Evolutionary conservation across 2,329 filamentous ascomycete species (phyloP), one percentile per base, ranked within the genome.

Genomic region (Teratosphaeria gauchensis): DNA sequence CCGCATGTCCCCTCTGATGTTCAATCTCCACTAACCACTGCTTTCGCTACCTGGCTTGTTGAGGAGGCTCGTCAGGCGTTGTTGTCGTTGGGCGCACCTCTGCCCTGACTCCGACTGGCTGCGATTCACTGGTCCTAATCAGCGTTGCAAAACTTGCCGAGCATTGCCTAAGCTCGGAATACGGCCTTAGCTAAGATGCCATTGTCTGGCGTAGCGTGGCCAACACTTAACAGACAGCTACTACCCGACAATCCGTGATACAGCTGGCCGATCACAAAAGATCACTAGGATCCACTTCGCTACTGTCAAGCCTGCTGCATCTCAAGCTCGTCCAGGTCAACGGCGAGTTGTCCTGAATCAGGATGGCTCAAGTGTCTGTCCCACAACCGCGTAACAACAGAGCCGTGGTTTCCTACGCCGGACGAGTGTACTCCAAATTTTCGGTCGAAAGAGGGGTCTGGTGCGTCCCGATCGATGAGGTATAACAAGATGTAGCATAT

Each of bases 391-490:
- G 59, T 31, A 60, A 66, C 59, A 65, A 70, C 58, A 58, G 57
- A 19, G 55, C 64, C 14, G 56, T 61, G 12, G 9, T 48, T 19
- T 30, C 54, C 9, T 64, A 62, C 32, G 58, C 42, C n/a, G 63
- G 63, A 4, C 59, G 69, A 48, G 61, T 63, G n/a, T 72, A 66
- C 55, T 58, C 63, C 33, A 60, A 57, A 7, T 70, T 68, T 51
- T 61, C 64, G 12, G 33, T 70, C 35, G 57, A 68, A 38, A 57
- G 69, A 30, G 58, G 62, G 31, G 63, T 70, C 46, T 63, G 69
- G 58, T 70, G 66, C 54, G 63, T 71, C 3, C 71, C 71, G 6
- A 63, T 73, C n/a, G 71, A 73, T 53, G 67, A 71, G 59, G 70
- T 71, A 61, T 6, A 48, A n/a, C 42, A 57, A 35, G 21, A 19